Conservation (phyloP, 768 basidiomycete genomes). For the Kwoniella dendrophila region DNA sequence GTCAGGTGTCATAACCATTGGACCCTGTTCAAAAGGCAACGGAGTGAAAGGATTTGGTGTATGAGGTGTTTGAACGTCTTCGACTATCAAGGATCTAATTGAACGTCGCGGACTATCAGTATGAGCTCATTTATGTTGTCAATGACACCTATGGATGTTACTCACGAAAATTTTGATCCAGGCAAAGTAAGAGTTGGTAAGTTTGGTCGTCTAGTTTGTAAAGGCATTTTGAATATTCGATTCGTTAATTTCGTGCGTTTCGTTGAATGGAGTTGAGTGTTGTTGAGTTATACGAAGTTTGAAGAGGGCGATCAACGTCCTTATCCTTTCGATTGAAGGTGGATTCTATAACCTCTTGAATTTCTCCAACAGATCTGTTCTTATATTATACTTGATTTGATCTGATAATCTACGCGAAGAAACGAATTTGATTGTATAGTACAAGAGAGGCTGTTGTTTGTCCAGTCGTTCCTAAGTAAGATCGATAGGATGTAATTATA, state of each 20-base stretch:
- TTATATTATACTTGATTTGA: no score
- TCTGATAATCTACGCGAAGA: no score
- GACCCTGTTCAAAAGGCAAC: constrained; percentile 21
- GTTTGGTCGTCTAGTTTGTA: constrained; percentile 23
- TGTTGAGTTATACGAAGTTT: not conserved
- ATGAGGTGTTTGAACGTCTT: constrained; percentile 28
- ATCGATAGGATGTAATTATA: no score
- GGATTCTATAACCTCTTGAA: no score
- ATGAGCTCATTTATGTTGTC: not conserved
- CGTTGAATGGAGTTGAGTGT: not conserved
- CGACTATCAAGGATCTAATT: constrained; percentile 9
- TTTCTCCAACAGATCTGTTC: no score
- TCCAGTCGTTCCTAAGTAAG: no score
- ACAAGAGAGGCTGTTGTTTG: no score
- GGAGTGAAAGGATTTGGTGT: constrained; percentile 28
- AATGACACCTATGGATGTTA: not conserved
- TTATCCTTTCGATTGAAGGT: not conserved
- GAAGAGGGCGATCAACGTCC: constrained; percentile 9
- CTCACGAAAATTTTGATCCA: constrained; percentile 18
- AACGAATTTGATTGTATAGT: no score
- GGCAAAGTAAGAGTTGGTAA: constrained; percentile 17
- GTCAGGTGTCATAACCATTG: constrained; percentile 40
- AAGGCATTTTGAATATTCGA: constrained; percentile 12
- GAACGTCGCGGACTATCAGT: not conserved
- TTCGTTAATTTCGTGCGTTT: not conserved